These are phyloP conservation scores for Leishmania mexicana DNA, from an alignment of 208 protist species.

Conservation along the genomic window DNA sequence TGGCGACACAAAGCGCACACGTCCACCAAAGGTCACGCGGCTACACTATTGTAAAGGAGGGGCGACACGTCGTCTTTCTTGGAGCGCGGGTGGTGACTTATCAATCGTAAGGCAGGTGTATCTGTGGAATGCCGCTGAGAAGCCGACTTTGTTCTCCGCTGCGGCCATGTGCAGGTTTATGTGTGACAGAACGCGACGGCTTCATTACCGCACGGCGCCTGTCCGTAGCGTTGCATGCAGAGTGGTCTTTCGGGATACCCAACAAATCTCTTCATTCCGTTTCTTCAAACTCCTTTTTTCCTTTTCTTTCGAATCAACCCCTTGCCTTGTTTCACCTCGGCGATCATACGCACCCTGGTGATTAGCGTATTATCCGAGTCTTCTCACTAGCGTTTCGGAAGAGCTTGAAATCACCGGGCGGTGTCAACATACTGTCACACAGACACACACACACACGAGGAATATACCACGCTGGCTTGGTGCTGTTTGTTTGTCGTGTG, in stretches of 20 bases:
- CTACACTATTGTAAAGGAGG: too few species aligned
- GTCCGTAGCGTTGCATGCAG: not conserved
- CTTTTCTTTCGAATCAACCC: not conserved
- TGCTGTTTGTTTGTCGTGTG: not conserved
- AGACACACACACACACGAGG: not conserved
- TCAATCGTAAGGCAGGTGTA: not conserved
- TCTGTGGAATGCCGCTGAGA: not conserved
- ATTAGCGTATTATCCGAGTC: not conserved
- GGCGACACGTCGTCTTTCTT: not conserved
- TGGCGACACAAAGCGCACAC: not conserved
- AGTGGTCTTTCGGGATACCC: not conserved
- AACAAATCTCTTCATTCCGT: not conserved
- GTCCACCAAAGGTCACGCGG: too few species aligned
- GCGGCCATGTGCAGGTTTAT: not conserved
- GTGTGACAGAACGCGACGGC: not conserved
- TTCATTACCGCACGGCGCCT: not conserved
- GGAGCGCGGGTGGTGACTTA: not conserved
- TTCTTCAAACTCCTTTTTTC: not conserved
- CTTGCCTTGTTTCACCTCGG: not conserved
- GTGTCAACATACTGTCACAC: not conserved
- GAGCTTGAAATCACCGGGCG: not conserved
- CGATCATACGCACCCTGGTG: not conserved
- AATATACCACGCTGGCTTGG: not conserved
- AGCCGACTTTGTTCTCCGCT: not conserved
- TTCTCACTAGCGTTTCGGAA: not conserved